Percentiles rank a stretch among this genome's conserved stretches.
These are phyloP conservation scores for Macrocybe gigantea DNA, from an alignment of 768 basidiomycete genomes.

Conservation along the genomic window DNA sequence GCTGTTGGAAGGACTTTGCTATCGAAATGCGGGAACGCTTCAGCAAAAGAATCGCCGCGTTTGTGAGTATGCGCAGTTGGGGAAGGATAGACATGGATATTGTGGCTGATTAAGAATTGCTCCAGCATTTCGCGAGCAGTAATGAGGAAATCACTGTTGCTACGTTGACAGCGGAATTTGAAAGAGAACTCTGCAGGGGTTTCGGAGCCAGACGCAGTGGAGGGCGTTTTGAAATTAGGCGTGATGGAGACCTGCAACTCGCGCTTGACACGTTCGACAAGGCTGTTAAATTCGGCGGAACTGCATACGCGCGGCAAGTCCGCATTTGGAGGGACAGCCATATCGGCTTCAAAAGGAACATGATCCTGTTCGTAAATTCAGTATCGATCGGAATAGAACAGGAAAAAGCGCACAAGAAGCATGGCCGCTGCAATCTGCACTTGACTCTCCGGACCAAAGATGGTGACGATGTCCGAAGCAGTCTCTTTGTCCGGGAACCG, in stretches of 20 bases:
- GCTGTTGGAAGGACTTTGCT: constrained; percentile 86
- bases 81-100: constrained; percentile 77
- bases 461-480: constrained; percentile 92
- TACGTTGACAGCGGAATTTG: constrained; percentile 93
- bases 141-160: constrained; percentile 88
- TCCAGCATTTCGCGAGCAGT: constrained; percentile 91
- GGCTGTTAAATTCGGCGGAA: constrained; percentile 78
- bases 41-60: constrained; percentile 88
- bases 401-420: constrained; percentile 62
- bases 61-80: constrained; percentile 76
- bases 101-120: constrained; percentile 81
- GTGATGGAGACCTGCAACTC: constrained; percentile 90
- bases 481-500: constrained; percentile 91
- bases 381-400: background rate
- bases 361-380: constrained; percentile 59
- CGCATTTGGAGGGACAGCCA: constrained; percentile 79
- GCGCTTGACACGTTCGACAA: constrained; percentile 87
- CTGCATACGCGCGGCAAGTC: constrained; percentile 73
- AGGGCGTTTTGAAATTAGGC: constrained; percentile 63
- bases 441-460: constrained; percentile 95
- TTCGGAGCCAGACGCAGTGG: constrained; percentile 37
- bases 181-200: constrained; percentile 78
- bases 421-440: constrained; percentile 96
- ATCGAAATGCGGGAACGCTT: constrained; percentile 95
- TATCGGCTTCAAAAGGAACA: constrained; percentile 93